phyloP scores from a whole-genome alignment of 2,329 filamentous ascomycete species.

The Botryotinia globosa region DNA sequence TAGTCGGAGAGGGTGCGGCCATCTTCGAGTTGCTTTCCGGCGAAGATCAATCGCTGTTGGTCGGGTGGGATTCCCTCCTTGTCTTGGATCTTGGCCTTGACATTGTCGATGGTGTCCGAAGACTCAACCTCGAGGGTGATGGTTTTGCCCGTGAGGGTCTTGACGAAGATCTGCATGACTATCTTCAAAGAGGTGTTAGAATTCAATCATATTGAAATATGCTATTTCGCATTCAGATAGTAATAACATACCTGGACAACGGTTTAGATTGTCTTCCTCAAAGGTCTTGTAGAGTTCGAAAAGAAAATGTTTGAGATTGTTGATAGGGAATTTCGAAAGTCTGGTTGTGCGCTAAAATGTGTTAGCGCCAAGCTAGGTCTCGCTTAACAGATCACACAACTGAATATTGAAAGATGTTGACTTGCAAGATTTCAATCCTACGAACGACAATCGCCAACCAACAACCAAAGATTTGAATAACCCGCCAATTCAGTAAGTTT shows the following conservation, averaged over 20 bases:
- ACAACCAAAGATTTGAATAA: constrained; percentile 26
- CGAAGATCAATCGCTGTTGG: constrained; percentile 99
- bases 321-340: constrained; percentile 10
- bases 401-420: constrained; percentile 14
- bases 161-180: constrained; percentile 56
- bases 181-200: constrained; percentile 38
- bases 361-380: constrained; percentile 16
- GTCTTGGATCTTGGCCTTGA: constrained; percentile 98
- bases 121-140: constrained; percentile 99
- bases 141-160: constrained; percentile 97
- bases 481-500: constrained; percentile 28
- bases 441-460: constrained; percentile 22
- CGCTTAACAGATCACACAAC: constrained; percentile 22
- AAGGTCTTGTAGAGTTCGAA: constrained; percentile 22
- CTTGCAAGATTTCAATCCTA: constrained; percentile 3
- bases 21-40: constrained; percentile 99
- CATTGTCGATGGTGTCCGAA: constrained; percentile 99
- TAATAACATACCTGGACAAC: constrained; percentile 37
- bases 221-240: not conserved
- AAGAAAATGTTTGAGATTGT: constrained; percentile 20
- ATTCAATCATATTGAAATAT: not conserved
- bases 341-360: constrained; percentile 15
- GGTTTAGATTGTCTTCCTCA: constrained; percentile 37
- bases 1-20: constrained; percentile 98
- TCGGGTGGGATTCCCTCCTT: constrained; percentile 99